Conservation (phyloP, 1,284 basidiomycete species). For the Pterulicium gracile region DNA sequence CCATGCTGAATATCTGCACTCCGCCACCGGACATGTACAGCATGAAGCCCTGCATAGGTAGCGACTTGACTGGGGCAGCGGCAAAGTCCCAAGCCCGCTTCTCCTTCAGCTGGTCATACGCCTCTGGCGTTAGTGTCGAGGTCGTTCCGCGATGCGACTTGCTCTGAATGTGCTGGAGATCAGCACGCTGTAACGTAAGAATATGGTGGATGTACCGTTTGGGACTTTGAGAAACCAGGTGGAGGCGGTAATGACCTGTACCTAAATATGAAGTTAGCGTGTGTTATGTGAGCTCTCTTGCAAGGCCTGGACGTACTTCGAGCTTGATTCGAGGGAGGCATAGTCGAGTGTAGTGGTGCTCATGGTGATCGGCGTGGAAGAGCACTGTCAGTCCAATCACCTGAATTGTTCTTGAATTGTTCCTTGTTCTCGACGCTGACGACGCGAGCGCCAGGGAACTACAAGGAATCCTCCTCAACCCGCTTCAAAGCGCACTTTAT, state of each 20-base stretch:
- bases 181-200: background rate
- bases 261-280: constrained; percentile 27
- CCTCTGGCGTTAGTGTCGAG: constrained; percentile 24
- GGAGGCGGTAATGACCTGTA: constrained; percentile 52
- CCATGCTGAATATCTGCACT: constrained; percentile 90
- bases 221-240: constrained; percentile 44
- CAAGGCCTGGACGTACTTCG: constrained; percentile 18
- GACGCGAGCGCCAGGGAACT: too few relatives aligned
- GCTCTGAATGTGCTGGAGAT: constrained; percentile 19
- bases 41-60: constrained; percentile 95
- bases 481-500: too few relatives aligned
- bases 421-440: too few relatives aligned
- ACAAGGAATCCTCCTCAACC: too few relatives aligned
- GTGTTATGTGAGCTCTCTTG: too few relatives aligned
- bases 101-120: constrained; percentile 61
- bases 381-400: too few relatives aligned
- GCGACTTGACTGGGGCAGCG: constrained; percentile 71
- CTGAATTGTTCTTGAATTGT: too few relatives aligned
- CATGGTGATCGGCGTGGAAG: background rate
- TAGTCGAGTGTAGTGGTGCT: constrained; percentile 21
- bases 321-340: constrained; percentile 22
- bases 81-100: constrained; percentile 85
- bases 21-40: constrained; percentile 92
- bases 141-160: constrained; percentile 29
- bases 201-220: constrained; percentile 14